Percentiles rank a stretch among this genome's conserved stretches.
These are phyloP conservation scores for Amesomyces nigricolor DNA, from an alignment of 2,329 filamentous ascomycete genomes.

Conservation along the genomic window DNA sequence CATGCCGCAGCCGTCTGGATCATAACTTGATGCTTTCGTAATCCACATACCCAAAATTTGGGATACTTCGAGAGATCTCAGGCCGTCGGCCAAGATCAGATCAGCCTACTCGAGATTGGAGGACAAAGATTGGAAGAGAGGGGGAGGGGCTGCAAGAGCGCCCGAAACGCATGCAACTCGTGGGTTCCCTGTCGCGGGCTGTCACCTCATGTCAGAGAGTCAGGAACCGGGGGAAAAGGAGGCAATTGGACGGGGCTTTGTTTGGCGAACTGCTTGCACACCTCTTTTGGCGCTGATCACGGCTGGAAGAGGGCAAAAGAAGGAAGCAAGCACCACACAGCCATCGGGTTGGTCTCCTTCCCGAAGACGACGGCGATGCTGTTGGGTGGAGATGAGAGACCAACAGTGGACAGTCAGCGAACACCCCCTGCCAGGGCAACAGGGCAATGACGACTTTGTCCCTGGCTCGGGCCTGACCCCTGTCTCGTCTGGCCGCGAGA, in stretches of 20 bases:
- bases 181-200: constrained; percentile 1
- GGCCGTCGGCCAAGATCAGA: no score
- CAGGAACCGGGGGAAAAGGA: not conserved
- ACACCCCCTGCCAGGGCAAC: constrained; percentile 7
- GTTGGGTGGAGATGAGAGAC: not conserved
- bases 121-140: not conserved
- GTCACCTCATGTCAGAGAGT: not conserved
- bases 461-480: constrained; percentile 17
- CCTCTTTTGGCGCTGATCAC: not conserved
- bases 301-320: not conserved
- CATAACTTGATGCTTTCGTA: not conserved
- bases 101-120: not conserved
- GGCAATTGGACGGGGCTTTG: not conserved
- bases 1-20: constrained; percentile 1
- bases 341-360: not conserved
- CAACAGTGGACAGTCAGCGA: no score
- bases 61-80: not conserved
- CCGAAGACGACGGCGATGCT: not conserved
- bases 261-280: not conserved
- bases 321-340: not conserved
- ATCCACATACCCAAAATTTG: not conserved
- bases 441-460: constrained; percentile 16
- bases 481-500: constrained; percentile 12
- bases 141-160: not conserved
- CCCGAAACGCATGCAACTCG: constrained; percentile 1